Conservation (phyloP, 2,329 filamentous ascomycete genomes). For the Aschersonia sp. region DNA sequence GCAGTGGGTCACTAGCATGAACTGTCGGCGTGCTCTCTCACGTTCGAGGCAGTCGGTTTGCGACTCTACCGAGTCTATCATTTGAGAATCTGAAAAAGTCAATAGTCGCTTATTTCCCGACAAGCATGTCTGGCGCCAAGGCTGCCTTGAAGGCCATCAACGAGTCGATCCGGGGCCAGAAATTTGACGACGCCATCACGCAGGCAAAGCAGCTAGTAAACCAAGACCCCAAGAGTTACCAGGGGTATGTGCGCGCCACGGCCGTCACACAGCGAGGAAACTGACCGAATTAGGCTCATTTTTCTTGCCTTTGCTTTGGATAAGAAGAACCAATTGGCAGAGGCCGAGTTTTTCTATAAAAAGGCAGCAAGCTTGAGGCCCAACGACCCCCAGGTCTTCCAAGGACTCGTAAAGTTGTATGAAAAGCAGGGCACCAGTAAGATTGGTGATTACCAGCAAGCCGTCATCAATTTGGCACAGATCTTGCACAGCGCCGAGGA, state of each 20-base stretch:
- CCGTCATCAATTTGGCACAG: conserved; percentile 57
- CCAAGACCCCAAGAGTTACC: conserved; percentile 65
- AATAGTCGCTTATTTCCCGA: background rate
- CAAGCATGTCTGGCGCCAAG: conserved; percentile 43
- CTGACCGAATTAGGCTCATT: conserved; percentile 37
- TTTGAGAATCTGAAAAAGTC: no score
- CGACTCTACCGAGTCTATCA: no score
- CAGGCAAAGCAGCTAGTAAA: conserved; percentile 56
- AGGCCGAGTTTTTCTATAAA: conserved; percentile 64
- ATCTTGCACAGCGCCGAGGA: conserved; percentile 56
- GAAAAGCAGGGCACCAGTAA: conserved; percentile 59
- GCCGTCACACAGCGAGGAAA: background rate
- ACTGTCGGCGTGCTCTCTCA: no score
- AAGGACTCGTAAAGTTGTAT: conserved; percentile 75
- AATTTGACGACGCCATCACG: conserved; percentile 61
- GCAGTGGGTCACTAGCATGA: no score
- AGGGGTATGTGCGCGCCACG: conserved; percentile 42
- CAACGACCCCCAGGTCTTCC: conserved; percentile 73
- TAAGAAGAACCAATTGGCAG: conserved; percentile 54
- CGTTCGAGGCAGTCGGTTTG: no score
- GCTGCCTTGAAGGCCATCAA: conserved; percentile 69
- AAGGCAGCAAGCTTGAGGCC: conserved; percentile 58
- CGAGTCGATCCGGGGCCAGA: conserved; percentile 59
- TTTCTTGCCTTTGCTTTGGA: conserved; percentile 78
- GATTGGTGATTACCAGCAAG: conserved; percentile 59